Evolutionary conservation across 2,329 filamentous ascomycete species (phyloP), one percentile per base, ranked within the genome.

Genomic region (Phialophora tarda): DNA sequence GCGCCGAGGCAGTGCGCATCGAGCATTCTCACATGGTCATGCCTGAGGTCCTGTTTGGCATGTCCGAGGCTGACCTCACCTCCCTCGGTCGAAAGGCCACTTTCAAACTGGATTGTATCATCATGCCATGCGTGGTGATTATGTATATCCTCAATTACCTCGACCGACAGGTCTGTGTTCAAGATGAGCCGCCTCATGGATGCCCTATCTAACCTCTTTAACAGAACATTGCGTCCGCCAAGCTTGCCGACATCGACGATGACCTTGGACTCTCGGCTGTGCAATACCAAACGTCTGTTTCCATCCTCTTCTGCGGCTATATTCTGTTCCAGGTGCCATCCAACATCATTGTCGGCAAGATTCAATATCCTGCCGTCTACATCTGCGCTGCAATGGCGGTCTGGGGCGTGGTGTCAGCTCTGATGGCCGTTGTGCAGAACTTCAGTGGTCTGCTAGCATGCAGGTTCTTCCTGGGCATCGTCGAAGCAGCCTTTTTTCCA

Each of bases 401-500:
- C 23, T 89, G 87, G 87, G 87, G 87, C 28, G 73, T 86, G 26
- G 82, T 89, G 48, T 88, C 85, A 3, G 87, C 84, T 0, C 77
- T 85, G 11, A 86, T 83, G 0, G 86, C 86, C 14, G 78, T 80
- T 24, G 83, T 82, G 0, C 75, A 81, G 12, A 83, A 79, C 72
- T 88, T 86, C 67, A 78, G 78, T 4, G 83, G 83, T 68, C 82
- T 89, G 78, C 81, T 89, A 2, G 75, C 79, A 10, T 79, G 79
- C 38, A 84, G 87, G 4, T 88, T 88, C 75, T 83, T 87, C 71
- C 76, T 89, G 0, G 87, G 87, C 3, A 86, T 87, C 66, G 78
- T 88, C 58, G 87, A 89, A 75, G 88, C 88, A 0, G 86, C 87
- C 1, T 86, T 85, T 74, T 86, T 86, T 71, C 81, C 81, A 55